phyloP scores from a whole-genome alignment of 495 filamentous ascomycete genomes.

The Penicillium macrosclerotiorum region DNA sequence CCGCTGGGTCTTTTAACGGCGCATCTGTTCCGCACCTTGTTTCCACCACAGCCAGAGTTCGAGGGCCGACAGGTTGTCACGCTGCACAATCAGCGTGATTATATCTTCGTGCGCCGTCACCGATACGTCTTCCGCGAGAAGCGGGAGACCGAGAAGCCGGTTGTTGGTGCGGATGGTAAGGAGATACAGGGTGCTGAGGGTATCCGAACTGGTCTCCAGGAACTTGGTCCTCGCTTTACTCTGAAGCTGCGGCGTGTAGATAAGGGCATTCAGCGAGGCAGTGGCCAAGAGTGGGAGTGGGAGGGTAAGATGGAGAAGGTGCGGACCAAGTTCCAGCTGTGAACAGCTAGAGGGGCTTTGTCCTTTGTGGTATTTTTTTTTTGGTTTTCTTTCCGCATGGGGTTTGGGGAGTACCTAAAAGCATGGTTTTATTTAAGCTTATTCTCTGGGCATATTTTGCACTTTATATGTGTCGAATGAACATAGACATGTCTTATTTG shows the following conservation, averaged over 20 bases:
- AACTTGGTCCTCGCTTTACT: constrained; percentile 81
- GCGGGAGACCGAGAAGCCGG: constrained; percentile 77
- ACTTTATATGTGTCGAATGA: constrained; percentile 10
- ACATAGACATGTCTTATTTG: constrained; percentile 7
- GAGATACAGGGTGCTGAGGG: constrained; percentile 76
- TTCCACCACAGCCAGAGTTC: constrained; percentile 79
- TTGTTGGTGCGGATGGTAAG: constrained; percentile 84
- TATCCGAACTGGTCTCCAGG: constrained; percentile 80
- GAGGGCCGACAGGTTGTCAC: constrained; percentile 85
- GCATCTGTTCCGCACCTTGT: constrained; percentile 77
- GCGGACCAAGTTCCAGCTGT: constrained; percentile 90
- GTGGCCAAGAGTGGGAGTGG: constrained; percentile 94
- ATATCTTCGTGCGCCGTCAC: constrained; percentile 88
- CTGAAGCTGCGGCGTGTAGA: constrained; percentile 88
- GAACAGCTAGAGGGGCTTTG: constrained; percentile 12
- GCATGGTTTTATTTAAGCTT: constrained; percentile 9
- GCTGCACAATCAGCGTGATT: constrained; percentile 93
- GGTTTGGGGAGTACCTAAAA: constrained; percentile 32
- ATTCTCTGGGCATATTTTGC: constrained; percentile 6
- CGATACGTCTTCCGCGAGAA: constrained; percentile 92
- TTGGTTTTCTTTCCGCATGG: constrained; percentile 25
- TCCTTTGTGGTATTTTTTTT: constrained; percentile 4
- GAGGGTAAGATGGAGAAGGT: constrained; percentile 89
- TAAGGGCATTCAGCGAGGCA: constrained; percentile 76
- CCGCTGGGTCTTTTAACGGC: constrained; percentile 88